Evolutionary conservation across 2,329 filamentous ascomycete species (phyloP).

Genomic region (Arthrinium puccinioides): DNA sequence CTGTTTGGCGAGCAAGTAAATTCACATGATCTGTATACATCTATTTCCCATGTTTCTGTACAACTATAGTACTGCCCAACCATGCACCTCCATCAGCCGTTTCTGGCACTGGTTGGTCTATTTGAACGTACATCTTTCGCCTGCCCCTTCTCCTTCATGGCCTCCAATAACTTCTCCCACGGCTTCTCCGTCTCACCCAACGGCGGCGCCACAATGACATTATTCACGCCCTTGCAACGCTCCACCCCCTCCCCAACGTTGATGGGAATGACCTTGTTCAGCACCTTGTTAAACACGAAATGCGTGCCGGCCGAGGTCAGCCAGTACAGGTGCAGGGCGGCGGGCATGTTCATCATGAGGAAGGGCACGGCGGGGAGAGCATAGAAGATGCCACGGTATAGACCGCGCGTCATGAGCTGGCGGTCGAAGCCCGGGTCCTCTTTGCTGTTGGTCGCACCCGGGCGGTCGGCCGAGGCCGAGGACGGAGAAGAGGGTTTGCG

Average conservation of each 20-base stretch:
- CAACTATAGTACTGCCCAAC: too few relatives aligned
- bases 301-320: constrained; percentile 24
- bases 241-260: constrained; percentile 5
- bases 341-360: constrained; percentile 29
- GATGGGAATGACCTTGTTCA: constrained; percentile 19
- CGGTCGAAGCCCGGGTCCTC: neutral
- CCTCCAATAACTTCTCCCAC: constrained; percentile 3
- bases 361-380: neutral
- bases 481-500: neutral
- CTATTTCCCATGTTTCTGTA: too few relatives aligned
- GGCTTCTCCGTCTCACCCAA: constrained; percentile 9
- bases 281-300: constrained; percentile 9
- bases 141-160: too few relatives aligned
- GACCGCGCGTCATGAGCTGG: neutral
- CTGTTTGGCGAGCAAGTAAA: too few relatives aligned
- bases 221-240: constrained; percentile 13
- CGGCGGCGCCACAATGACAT: neutral
- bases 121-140: too few relatives aligned
- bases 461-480: neutral
- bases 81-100: too few relatives aligned
- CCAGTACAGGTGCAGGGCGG: constrained; percentile 38
- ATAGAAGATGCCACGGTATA: neutral
- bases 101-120: too few relatives aligned
- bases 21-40: too few relatives aligned
- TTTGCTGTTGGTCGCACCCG: too few relatives aligned